phyloP scores from a whole-genome alignment of 108 stramenopile species.

The Cyclotella sp. region DNA sequence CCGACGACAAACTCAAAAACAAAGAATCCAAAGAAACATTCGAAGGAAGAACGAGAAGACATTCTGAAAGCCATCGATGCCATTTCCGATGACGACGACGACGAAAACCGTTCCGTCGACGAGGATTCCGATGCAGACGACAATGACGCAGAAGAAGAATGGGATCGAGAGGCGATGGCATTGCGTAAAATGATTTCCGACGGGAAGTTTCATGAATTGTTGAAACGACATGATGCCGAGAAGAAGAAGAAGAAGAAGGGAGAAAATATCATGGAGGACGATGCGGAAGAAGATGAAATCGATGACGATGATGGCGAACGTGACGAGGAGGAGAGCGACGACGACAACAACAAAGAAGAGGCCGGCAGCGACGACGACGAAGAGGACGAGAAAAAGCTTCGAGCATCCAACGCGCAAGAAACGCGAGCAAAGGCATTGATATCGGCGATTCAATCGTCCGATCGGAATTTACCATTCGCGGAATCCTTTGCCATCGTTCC shows the following conservation, averaged over 20 bases:
- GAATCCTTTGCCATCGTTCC: conserved; percentile 81
- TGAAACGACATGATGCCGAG: not conserved
- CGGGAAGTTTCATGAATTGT: conserved; percentile 41
- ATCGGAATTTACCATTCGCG: conserved; percentile 67
- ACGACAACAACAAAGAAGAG: not conserved
- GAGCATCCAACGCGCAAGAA: not conserved
- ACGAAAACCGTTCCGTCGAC: conserved; percentile 40
- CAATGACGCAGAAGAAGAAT: conserved; percentile 49
- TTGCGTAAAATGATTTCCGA: conserved; percentile 54
- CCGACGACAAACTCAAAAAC: not conserved
- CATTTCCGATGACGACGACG: conserved; percentile 61
- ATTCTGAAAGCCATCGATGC: conserved; percentile 55
- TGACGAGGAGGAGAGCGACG: conserved; percentile 21
- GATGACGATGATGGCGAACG: conserved; percentile 27
- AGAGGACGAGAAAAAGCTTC: conserved; percentile 27
- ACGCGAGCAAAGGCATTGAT: conserved; percentile 26
- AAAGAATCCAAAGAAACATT: not conserved
- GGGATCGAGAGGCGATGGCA: conserved; percentile 64
- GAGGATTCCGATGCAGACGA: conserved; percentile 37
- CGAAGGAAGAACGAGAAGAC: conserved; percentile 15
- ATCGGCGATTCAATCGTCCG: conserved; percentile 18
- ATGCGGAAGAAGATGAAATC: not conserved
- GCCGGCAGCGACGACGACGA: conserved; percentile 22
- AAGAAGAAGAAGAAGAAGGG: conserved; percentile 2
- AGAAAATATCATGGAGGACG: not conserved